Evolutionary conservation across 345 rosid genomes (phyloP).

Genomic region (Ceriops tagal): DNA sequence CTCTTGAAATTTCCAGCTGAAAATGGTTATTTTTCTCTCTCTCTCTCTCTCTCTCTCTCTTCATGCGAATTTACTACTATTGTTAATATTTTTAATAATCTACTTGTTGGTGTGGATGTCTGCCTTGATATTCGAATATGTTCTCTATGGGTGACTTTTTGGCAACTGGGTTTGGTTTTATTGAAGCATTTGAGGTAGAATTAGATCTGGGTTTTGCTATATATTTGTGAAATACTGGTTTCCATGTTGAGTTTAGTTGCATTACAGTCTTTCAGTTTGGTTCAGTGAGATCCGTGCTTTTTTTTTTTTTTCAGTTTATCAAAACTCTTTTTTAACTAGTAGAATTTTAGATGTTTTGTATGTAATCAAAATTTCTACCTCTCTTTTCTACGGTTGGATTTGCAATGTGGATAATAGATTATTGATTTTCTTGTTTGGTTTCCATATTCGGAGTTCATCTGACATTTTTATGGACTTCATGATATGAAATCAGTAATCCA

Average conservation of each 20-base stretch:
- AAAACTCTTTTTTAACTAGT: not conserved
- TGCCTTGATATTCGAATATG: slow-evolving; percentile 17
- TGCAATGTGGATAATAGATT: slow-evolving; percentile 20
- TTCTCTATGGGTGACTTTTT: not conserved
- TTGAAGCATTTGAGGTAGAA: slow-evolving; percentile 24
- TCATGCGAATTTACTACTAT: not conserved
- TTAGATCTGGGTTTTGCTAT: slow-evolving; percentile 47
- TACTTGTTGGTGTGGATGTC: not conserved
- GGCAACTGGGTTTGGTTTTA: slow-evolving; percentile 20
- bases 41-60: not conserved
- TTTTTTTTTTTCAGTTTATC: slow-evolving; percentile 7
- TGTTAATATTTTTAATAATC: slow-evolving; percentile 1
- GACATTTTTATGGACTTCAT: not conserved
- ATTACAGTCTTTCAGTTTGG: slow-evolving; percentile 15
- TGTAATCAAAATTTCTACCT: not conserved
- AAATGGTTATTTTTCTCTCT: not conserved
- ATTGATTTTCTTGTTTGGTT: slow-evolving; percentile 22
- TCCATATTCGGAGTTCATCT: slow-evolving; percentile 12
- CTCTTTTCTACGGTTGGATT: slow-evolving; percentile 6
- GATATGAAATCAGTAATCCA: slow-evolving; percentile 2
- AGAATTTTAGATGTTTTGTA: not conserved
- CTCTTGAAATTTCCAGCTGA: slow-evolving; percentile 14
- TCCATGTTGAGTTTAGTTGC: slow-evolving; percentile 12
- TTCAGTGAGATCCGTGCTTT: slow-evolving; percentile 34
- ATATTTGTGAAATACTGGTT: slow-evolving; percentile 11